Conservation (phyloP, 1,284 basidiomycete genomes). For the Takashimella koratensis region DNA sequence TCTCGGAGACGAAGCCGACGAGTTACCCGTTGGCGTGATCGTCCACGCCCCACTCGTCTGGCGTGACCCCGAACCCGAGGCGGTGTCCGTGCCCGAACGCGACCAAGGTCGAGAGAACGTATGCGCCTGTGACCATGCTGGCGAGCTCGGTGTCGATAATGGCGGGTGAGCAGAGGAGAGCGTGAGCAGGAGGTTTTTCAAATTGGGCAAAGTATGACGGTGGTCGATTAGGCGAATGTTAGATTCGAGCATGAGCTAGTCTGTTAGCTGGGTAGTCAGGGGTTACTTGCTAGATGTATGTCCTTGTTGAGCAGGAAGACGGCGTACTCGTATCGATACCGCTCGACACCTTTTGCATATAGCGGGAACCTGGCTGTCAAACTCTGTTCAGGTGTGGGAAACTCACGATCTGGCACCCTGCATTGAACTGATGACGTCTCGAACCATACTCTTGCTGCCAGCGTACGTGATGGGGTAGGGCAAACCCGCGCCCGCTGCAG, state of each 20-base stretch:
- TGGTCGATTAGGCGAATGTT: constrained; percentile 85
- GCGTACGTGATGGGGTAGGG: constrained; percentile 85
- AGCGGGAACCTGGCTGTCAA: constrained; percentile 71
- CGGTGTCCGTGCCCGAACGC: constrained; percentile 1
- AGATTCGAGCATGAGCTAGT: constrained; percentile 81
- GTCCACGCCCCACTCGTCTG: not conserved
- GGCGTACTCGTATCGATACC: constrained; percentile 95
- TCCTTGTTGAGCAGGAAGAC: constrained; percentile 97
- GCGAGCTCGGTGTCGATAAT: constrained; percentile 13
- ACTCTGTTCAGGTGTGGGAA: constrained; percentile 9
- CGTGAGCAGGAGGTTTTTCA: constrained; percentile 88
- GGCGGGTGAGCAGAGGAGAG: constrained; percentile 51
- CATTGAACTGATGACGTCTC: constrained; percentile 88
- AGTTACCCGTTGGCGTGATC: not conserved
- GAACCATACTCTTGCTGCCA: constrained; percentile 80
- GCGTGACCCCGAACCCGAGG: not conserved
- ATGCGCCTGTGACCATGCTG: constrained; percentile 15
- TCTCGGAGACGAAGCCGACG: not conserved
- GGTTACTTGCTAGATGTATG: constrained; percentile 74
- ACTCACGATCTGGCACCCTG: constrained; percentile 84
- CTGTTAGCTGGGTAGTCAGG: constrained; percentile 7
- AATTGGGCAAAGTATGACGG: constrained; percentile 91
- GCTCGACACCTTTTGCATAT: constrained; percentile 89
- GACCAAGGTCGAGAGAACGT: constrained; percentile 10
- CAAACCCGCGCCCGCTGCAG: constrained; percentile 50